These are phyloP conservation scores for Limnanthes douglasii DNA, from an alignment of 345 rosid species.

Conservation along the genomic window DNA sequence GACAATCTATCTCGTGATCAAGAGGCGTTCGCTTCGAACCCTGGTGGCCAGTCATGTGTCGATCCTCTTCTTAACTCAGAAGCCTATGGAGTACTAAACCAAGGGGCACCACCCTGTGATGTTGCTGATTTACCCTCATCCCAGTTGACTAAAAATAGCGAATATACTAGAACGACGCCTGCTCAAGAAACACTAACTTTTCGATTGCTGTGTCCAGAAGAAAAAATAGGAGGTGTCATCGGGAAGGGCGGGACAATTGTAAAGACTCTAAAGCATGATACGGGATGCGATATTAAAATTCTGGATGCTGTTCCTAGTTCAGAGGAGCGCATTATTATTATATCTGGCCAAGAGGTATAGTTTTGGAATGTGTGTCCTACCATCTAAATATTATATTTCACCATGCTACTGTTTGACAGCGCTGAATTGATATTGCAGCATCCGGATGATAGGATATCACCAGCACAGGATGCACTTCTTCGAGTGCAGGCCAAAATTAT, in stretches of 20 bases:
- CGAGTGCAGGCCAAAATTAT: constrained; percentile 48
- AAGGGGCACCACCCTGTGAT: constrained; percentile 31
- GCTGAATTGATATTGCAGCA: constrained; percentile 23
- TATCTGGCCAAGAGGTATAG: constrained; percentile 64
- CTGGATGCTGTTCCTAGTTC: constrained; percentile 38
- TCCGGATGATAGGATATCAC: constrained; percentile 55
- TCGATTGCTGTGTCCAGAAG: constrained; percentile 43
- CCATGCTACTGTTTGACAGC: not conserved
- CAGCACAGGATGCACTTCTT: constrained; percentile 61
- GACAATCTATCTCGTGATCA: constrained; percentile 31
- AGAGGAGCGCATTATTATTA: constrained; percentile 41
- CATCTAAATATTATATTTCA: not conserved
- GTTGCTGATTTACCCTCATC: constrained; percentile 14
- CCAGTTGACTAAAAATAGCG: too few species aligned
- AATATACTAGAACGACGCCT: constrained; percentile 29
- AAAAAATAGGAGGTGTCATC: constrained; percentile 53
- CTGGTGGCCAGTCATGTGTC: constrained; percentile 22
- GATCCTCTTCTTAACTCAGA: constrained; percentile 15
- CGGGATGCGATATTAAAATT: constrained; percentile 65
- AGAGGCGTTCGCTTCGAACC: constrained; percentile 18
- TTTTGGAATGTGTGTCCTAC: not conserved
- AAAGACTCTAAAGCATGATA: constrained; percentile 49
- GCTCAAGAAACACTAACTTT: constrained; percentile 29
- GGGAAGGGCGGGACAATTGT: constrained; percentile 63
- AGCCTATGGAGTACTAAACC: constrained; percentile 13